Evolutionary conservation across 2,329 filamentous ascomycete species (phyloP), one percentile per base, ranked within the genome.

Genomic region (Sordariomycetes sp.): DNA sequence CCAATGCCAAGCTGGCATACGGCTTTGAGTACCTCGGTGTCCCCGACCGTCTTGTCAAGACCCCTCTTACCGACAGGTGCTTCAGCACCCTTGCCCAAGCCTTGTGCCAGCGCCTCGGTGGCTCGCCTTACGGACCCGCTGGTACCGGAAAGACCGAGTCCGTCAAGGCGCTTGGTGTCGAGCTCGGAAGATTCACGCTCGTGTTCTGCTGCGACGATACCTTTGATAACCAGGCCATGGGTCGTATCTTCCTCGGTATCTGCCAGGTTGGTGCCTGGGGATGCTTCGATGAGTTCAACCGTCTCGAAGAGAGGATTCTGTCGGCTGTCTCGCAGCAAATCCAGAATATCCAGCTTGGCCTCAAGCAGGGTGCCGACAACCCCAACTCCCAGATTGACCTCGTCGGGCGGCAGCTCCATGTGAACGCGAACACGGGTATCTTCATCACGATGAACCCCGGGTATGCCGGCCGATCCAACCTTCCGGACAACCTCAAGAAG

Each of bases 371-470:
- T 36, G 86, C 76, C 8, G 84, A 90, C 57, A 89, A 96, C 64
- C 82, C 87, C 7, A 90, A 89, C 68, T 78, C 90, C 1, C 88
- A 96, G 67, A 97, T 99, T 64, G 94, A 99, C 69, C 78, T 99
- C 22, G 88, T 97, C 57, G 92, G 92, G 54, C 88, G 94, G 57
- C 90, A 95, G 64, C 79, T 99, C 53, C 83, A 80, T 61, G 94
- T 99, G 63, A 95, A 96, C 66, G 79, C 81, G 60, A 95, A 96
- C 68, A 97, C 95, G 55, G 94, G 94, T 64, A 94, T 99, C 68
- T 99, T 99, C 76, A 99, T 99, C 69, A 99, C 94, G 45, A 99
- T 99, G 95, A 99, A 99, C 70, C 94, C 94, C 69, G 94, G 94
- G 56, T 99, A 99, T 72, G 94, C 94, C 56, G 94, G 94, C 58